Evolutionary conservation across 306 rosid species (phyloP), one percentile per base, ranked within the genome.

Genomic region (Styphnolobium japonicum): DNA sequence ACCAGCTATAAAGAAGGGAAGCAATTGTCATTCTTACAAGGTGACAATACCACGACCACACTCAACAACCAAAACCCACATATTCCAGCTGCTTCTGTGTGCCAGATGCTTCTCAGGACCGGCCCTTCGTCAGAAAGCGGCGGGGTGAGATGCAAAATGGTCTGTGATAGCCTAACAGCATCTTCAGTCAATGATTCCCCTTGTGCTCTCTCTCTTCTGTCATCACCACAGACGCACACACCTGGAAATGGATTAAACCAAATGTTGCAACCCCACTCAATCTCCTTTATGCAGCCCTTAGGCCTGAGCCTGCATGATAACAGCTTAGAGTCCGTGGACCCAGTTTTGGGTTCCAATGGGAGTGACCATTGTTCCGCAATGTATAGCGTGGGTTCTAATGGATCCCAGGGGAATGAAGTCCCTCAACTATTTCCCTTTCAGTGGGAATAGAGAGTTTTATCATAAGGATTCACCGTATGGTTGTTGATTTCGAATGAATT

Each of bases 141-240:
- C 49, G 83, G 73, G 25, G 45, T 77, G 7, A 85, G 85, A 67
- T 77, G 79, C 84, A 83, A 88, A 63, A 66, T 82, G 81, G 81
- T 82, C 33, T 79, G 81, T 67, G 94, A 88, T 81, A 73, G 80
- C 76, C 55, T 85, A 71, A 72, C 91, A 64, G 68, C n/a, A n/a
- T n/a, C 71, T 70, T 78, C 80, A 62, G 83, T 77, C 55, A 88
- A 58, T 0, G 91, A 84, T 40, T 79, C 98, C 57, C 88, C 90
- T 58, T 87, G 97, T 95, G 99, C 98, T 95, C 99, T 93, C 99
- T 95, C 98, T 95, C 99, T 95, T 93, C 99, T 95, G 99, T 95
- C 99, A 95, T 91, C 98, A 34, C 90, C 92, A 66, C 97, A 84
- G 84, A 67, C 89, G 23, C 96, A 81, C 86, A 67, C 86, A 75